These are phyloP conservation scores for Candida albicans DNA, from an alignment of 1,139 yeast genomes.

Conservation along the genomic window DNA sequence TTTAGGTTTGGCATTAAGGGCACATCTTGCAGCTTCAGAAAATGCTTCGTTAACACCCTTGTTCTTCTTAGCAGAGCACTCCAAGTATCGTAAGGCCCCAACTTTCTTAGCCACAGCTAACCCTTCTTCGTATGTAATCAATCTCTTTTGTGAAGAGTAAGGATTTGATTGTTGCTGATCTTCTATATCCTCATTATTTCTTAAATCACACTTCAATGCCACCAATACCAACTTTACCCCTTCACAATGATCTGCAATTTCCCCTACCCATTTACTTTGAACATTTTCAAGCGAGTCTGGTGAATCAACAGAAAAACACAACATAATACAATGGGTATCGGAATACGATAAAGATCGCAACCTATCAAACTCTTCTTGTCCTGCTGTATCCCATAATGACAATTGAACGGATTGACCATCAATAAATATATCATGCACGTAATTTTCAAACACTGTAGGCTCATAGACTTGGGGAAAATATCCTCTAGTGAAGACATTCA, in stretches of 20 bases:
- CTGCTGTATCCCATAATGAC: conserved; percentile 98
- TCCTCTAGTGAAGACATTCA: conserved; percentile 95
- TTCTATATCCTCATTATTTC: conserved; percentile 48
- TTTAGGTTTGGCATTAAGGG: conserved; percentile 83
- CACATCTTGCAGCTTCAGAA: conserved; percentile 96
- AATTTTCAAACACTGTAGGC: conserved; percentile 97
- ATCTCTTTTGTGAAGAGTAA: conserved; percentile 44
- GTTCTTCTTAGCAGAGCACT: conserved; percentile 90
- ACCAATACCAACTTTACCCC: conserved; percentile 93
- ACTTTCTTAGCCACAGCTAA: conserved; percentile 72
- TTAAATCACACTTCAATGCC: conserved; percentile 90
- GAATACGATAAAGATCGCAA: conserved; percentile 56
- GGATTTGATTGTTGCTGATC: conserved; percentile 31
- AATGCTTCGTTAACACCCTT: conserved; percentile 96
- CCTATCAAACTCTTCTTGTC: conserved; percentile 92
- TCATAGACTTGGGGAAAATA: conserved; percentile 98
- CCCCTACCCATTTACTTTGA: conserved; percentile 93
- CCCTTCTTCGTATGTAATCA: conserved; percentile 50
- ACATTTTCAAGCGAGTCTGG: conserved; percentile 94
- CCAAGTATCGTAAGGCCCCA: conserved; percentile 82
- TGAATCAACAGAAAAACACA: conserved; percentile 93
- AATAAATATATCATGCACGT: conserved; percentile 94
- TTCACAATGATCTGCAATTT: conserved; percentile 94
- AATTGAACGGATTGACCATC: conserved; percentile 92
- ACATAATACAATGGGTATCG: conserved; percentile 95